These are phyloP conservation scores for Saksenaea vasiformis DNA, from an alignment of 371 early-diverging fungal species.

Conservation along the genomic window DNA sequence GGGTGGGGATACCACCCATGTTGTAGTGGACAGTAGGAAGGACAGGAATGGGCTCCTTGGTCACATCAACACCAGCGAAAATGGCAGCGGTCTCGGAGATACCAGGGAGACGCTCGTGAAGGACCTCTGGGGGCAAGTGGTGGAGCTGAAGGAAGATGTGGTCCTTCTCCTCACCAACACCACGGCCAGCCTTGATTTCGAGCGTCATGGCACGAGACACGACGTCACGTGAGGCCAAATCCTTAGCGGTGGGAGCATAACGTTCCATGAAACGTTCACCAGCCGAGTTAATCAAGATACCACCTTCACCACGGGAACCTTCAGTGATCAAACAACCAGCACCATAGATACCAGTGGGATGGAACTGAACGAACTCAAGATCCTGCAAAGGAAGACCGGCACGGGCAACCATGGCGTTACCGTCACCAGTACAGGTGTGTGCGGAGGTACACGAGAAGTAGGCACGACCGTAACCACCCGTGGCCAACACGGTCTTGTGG, in stretches of 20 bases:
- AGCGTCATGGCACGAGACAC: constrained; percentile 98
- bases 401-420: constrained; percentile 94
- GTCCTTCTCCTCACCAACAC: constrained; percentile 95
- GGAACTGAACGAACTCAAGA: constrained; percentile 98
- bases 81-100: constrained; percentile 98
- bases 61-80: constrained; percentile 98
- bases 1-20: constrained; percentile 99
- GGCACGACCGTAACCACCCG: constrained; percentile 98
- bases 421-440: constrained; percentile 98
- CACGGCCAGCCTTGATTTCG: constrained; percentile 97
- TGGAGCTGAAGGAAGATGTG: constrained; percentile 95
- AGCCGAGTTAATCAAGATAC: constrained; percentile 88
- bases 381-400: constrained; percentile 93
- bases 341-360: constrained; percentile 98
- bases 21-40: constrained; percentile 99
- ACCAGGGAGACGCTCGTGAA: constrained; percentile 95
- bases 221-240: constrained; percentile 97
- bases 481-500: constrained; percentile 97
- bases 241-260: constrained; percentile 98
- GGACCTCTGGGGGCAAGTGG: constrained; percentile 92
- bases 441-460: constrained; percentile 98
- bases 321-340: constrained; percentile 98
- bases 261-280: constrained; percentile 99
- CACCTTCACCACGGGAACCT: constrained; percentile 97
- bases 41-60: constrained; percentile 99